Conservation (phyloP, 495 filamentous ascomycete species). For the Xeromyces bisporus region DNA sequence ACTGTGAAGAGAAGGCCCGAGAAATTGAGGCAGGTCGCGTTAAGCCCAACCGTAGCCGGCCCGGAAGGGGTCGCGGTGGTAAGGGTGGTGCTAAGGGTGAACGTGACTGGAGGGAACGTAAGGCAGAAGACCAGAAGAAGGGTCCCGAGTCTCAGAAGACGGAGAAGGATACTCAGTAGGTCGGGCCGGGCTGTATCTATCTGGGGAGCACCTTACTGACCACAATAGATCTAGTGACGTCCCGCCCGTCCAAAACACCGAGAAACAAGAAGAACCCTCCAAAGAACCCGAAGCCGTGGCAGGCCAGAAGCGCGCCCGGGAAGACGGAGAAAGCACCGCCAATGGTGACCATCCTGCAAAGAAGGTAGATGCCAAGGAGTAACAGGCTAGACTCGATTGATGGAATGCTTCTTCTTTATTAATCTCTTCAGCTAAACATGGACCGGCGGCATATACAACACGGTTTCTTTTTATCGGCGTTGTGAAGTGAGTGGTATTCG, state of each 20-base stretch:
- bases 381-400: not conserved
- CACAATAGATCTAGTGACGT: slow-evolving; percentile 27
- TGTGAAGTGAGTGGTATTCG: no score
- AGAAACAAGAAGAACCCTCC: slow-evolving; percentile 5
- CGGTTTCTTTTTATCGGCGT: no score
- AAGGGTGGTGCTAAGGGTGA: slow-evolving; percentile 22
- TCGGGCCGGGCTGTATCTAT: no score
- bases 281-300: slow-evolving; percentile 1
- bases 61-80: slow-evolving; percentile 13
- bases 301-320: slow-evolving; percentile 33
- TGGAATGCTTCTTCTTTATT: not conserved
- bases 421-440: no score
- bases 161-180: slow-evolving; percentile 32
- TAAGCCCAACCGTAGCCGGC: slow-evolving; percentile 29
- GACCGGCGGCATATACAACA: no score
- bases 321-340: slow-evolving; percentile 16
- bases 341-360: slow-evolving; percentile 27
- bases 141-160: slow-evolving; percentile 33
- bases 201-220: no score
- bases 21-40: slow-evolving; percentile 62
- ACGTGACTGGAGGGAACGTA: slow-evolving; percentile 52
- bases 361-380: slow-evolving; percentile 32
- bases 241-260: slow-evolving; percentile 30
- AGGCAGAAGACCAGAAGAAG: slow-evolving; percentile 45
- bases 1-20: slow-evolving; percentile 57